phyloP scores from a whole-genome alignment of 306 rosid species.

The Clitoria ternatea region DNA sequence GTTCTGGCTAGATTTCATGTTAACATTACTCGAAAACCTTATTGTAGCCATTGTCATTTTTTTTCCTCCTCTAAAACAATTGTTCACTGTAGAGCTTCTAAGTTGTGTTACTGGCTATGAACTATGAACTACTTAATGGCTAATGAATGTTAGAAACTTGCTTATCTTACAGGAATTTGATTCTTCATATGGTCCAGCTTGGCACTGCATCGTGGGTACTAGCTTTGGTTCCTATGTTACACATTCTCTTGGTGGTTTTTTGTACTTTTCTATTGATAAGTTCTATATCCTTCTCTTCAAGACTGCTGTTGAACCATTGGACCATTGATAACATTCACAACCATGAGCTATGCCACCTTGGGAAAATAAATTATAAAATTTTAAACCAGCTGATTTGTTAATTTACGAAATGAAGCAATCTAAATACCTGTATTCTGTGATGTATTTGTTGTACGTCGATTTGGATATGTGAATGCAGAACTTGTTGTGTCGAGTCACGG shows the following conservation, averaged over 20 bases:
- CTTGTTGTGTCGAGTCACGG: neutral
- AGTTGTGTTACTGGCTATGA: neutral
- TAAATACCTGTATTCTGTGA: constrained; percentile 12
- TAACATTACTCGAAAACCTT: neutral
- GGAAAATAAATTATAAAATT: constrained; percentile 7
- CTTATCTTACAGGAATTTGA: constrained; percentile 72
- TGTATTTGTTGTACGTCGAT: constrained; percentile 20
- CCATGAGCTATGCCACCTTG: constrained; percentile 6
- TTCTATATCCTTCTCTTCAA: constrained; percentile 87
- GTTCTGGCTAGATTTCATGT: neutral
- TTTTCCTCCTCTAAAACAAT: neutral
- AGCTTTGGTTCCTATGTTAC: constrained; percentile 98
- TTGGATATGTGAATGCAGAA: neutral
- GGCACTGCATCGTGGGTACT: constrained; percentile 97
- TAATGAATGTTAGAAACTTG: constrained; percentile 15
- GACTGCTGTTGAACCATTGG: constrained; percentile 83
- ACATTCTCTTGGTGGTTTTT: constrained; percentile 79
- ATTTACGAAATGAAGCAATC: constrained; percentile 17
- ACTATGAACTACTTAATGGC: neutral
- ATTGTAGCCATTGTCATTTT: neutral
- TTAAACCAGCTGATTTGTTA: constrained; percentile 24
- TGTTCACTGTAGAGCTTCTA: neutral
- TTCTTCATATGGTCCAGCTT: constrained; percentile 86
- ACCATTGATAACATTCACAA: constrained; percentile 37
- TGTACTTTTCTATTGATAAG: constrained; percentile 90